These are phyloP conservation scores for Zygosaccharomyces pseudobailii DNA, from an alignment of 1,139 yeast genomes.

Conservation along the genomic window DNA sequence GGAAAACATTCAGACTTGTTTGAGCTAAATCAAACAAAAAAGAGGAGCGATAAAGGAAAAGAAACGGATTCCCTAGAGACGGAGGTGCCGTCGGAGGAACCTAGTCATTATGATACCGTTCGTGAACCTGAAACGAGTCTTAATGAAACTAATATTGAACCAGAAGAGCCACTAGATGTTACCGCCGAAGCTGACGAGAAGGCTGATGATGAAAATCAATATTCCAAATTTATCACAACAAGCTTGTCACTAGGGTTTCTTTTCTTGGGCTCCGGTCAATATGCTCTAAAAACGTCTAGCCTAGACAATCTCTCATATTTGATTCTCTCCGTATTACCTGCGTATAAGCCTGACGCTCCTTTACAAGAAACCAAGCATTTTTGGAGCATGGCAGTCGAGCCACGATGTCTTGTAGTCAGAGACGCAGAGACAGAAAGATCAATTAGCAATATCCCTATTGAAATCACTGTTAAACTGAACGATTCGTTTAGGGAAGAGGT, in stretches of 20 bases:
- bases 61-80: constrained; percentile 5
- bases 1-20: constrained; percentile 30
- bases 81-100: constrained; percentile 2
- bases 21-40: constrained; percentile 4
- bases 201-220: constrained; percentile 35
- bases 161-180: constrained; percentile 2
- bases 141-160: constrained; percentile 10
- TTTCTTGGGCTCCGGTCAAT: constrained; percentile 90
- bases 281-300: constrained; percentile 57
- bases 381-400: constrained; percentile 84
- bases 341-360: constrained; percentile 74
- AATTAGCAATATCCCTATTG: constrained; percentile 30
- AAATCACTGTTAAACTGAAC: constrained; percentile 47
- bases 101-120: constrained; percentile 11
- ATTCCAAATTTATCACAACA: constrained; percentile 73
- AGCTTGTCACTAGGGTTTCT: constrained; percentile 83
- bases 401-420: constrained; percentile 70
- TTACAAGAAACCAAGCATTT: constrained; percentile 85
- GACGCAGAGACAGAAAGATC: constrained; percentile 61
- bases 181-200: constrained; percentile 11
- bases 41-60: background rate
- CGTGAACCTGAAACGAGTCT: constrained; percentile 9
- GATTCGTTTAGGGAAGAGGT: constrained; percentile 39
- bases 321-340: constrained; percentile 67
- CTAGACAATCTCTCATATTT: constrained; percentile 40